phyloP scores from a whole-genome alignment of 2,329 filamentous ascomycete species.

The Alternaria dauci region DNA sequence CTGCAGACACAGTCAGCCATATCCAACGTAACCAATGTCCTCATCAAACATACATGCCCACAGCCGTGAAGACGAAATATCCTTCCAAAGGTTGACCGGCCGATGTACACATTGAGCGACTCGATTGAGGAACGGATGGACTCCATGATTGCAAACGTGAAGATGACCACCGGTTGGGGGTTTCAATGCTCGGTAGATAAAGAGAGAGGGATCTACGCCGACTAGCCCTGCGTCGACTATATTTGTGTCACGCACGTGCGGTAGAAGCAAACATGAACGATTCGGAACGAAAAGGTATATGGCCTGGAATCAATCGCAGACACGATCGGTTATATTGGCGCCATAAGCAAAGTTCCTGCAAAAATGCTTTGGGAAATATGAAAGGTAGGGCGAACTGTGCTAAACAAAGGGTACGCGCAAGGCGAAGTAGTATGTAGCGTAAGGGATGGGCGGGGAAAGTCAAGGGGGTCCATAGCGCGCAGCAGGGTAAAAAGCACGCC shows the following conservation, averaged over 20 bases:
- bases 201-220: neutral
- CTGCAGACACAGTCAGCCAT: slow-evolving; percentile 53
- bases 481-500: slow-evolving; percentile 1
- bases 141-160: slow-evolving; percentile 32
- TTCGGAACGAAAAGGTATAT: slow-evolving; percentile 11
- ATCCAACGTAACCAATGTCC: neutral
- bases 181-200: slow-evolving; percentile 13
- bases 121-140: slow-evolving; percentile 27
- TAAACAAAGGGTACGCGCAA: slow-evolving; percentile 11
- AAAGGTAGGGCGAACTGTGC: slow-evolving; percentile 14
- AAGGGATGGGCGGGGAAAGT: slow-evolving; percentile 14
- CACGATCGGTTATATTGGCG: slow-evolving; percentile 15
- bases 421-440: neutral
- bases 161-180: slow-evolving; percentile 4
- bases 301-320: slow-evolving; percentile 8
- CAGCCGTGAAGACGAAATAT: slow-evolving; percentile 80
- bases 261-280: slow-evolving; percentile 26
- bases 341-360: slow-evolving; percentile 18
- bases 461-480: slow-evolving; percentile 5
- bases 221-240: slow-evolving; percentile 11
- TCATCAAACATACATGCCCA: slow-evolving; percentile 72
- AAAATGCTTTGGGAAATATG: slow-evolving; percentile 1
- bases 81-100: slow-evolving; percentile 49
- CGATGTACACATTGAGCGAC: slow-evolving; percentile 35
- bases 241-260: slow-evolving; percentile 14